phyloP scores from a whole-genome alignment of 2,329 filamentous ascomycete genomes.

The Paraphaeosphaeria sporulosa region DNA sequence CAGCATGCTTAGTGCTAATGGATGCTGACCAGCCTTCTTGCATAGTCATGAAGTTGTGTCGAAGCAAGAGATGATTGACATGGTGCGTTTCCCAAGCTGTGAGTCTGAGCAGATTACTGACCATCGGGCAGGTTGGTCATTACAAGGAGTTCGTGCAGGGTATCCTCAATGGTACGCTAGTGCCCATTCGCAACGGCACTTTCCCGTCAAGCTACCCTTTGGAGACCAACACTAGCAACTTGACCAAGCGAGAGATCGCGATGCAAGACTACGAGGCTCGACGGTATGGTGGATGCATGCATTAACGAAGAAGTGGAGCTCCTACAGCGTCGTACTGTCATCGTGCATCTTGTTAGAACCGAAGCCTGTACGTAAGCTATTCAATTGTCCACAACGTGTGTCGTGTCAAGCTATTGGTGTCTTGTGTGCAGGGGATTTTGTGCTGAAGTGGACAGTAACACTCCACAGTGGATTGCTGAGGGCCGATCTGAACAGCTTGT shows the following conservation, averaged over 20 bases:
- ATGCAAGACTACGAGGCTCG: background rate
- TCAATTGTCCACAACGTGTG: no score
- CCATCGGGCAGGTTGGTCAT: background rate
- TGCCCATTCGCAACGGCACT: constrained; percentile 1
- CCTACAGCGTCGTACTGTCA: background rate
- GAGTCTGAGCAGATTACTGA: background rate
- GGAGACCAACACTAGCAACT: constrained; percentile 4
- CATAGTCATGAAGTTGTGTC: constrained; percentile 8
- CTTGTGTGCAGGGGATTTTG: no score
- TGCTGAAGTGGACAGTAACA: no score
- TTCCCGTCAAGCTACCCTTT: constrained; percentile 8
- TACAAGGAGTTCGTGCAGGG: constrained; percentile 12
- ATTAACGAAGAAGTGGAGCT: background rate
- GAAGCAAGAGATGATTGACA: constrained; percentile 12
- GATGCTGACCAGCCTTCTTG: background rate
- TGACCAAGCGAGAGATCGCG: constrained; percentile 10
- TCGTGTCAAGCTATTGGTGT: no score
- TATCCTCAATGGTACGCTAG: constrained; percentile 6
- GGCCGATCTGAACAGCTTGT: background rate
- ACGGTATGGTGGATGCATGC: constrained; percentile 7
- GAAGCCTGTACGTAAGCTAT: no score
- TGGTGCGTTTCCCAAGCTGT: background rate
- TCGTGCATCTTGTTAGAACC: no score
- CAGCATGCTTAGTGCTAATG: background rate
- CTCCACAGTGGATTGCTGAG: background rate